A percentile compares a stretch with the other conserved stretches of the same genome.
Conservation (phyloP, 768 basidiomycete species). For the Leccinum truebloodii region DNA sequence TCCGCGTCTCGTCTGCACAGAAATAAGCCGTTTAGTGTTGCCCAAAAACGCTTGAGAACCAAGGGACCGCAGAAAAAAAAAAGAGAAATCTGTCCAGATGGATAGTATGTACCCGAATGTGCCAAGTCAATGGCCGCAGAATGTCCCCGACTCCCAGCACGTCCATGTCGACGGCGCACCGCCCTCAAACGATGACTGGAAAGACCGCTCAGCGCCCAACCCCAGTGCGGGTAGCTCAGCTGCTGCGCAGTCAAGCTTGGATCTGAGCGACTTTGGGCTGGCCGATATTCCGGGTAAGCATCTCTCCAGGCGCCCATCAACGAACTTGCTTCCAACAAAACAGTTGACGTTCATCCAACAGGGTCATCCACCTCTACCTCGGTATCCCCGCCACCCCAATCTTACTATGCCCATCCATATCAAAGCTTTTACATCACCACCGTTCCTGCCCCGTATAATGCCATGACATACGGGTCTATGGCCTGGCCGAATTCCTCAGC, state of each 20-base stretch:
- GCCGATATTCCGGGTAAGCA: slow-evolving; percentile 47
- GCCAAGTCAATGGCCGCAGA: slow-evolving; percentile 43
- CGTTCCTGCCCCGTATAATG: slow-evolving; percentile 50
- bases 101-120: slow-evolving; percentile 50
- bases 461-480: slow-evolving; percentile 52
- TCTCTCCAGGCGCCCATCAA: slow-evolving; percentile 31
- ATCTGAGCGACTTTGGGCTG: slow-evolving; percentile 45
- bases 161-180: slow-evolving; percentile 33
- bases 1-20: slow-evolving; percentile 41
- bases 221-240: slow-evolving; percentile 27
- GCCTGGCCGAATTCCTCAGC: slow-evolving; percentile 45
- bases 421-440: slow-evolving; percentile 42
- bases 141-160: slow-evolving; percentile 36
- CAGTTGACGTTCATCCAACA: slow-evolving; percentile 19
- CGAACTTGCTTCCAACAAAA: slow-evolving; percentile 1
- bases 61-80: slow-evolving; percentile 42
- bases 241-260: slow-evolving; percentile 37
- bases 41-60: slow-evolving; percentile 45
- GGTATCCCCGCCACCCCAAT: slow-evolving; percentile 40
- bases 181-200: slow-evolving; percentile 40
- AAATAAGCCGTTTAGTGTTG: slow-evolving; percentile 48
- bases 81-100: slow-evolving; percentile 39
- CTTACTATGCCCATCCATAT: slow-evolving; percentile 44
- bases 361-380: slow-evolving; percentile 43
- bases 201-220: slow-evolving; percentile 35